A percentile compares a stretch with the other conserved stretches of the same genome.
Evolutionary conservation across 495 filamentous ascomycete species (phyloP).

Genomic region (Oleoguttula mirabilis): DNA sequence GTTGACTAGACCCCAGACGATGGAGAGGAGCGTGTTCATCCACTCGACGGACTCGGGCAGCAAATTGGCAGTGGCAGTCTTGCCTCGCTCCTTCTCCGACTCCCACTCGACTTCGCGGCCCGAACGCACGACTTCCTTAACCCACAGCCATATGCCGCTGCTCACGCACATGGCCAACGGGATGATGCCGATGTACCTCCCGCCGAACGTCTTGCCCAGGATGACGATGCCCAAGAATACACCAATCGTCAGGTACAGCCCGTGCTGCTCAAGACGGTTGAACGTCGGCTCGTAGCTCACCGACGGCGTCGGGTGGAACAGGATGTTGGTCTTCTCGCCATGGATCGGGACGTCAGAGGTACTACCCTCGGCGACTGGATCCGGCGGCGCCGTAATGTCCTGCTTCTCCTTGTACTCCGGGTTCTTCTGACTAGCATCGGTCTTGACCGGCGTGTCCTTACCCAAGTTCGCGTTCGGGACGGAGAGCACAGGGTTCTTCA

Average conservation of each 20-base stretch:
- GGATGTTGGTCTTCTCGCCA: conserved; percentile 88
- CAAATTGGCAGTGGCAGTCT: conserved; percentile 69
- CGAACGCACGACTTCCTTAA: conserved; percentile 68
- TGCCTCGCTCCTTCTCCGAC: conserved; percentile 69
- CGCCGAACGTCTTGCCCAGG: conserved; percentile 67
- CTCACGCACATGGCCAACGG: conserved; percentile 55
- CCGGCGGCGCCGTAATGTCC: conserved; percentile 83
- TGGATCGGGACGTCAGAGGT: conserved; percentile 92
- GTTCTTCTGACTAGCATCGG: conserved; percentile 47
- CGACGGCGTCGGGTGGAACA: conserved; percentile 88
- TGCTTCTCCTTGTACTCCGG: conserved; percentile 72
- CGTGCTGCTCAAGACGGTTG: conserved; percentile 57
- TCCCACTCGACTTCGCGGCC: conserved; percentile 81
- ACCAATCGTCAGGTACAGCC: conserved; percentile 51
- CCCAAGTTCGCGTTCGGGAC: conserved; percentile 81
- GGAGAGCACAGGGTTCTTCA: conserved; percentile 60
- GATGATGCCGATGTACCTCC: conserved; percentile 60
- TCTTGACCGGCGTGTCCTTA: conserved; percentile 55
- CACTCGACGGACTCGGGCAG: conserved; percentile 90
- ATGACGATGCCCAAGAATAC: conserved; percentile 63
- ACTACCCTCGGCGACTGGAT: conserved; percentile 62
- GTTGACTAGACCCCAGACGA: conserved; percentile 82
- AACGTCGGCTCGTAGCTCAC: conserved; percentile 81
- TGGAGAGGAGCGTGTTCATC: conserved; percentile 75
- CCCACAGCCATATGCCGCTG: conserved; percentile 74